Percentiles rank a stretch among this genome's conserved stretches.
phyloP scores from a whole-genome alignment of 2,329 filamentous ascomycete genomes.

The Claviceps sp. region DNA sequence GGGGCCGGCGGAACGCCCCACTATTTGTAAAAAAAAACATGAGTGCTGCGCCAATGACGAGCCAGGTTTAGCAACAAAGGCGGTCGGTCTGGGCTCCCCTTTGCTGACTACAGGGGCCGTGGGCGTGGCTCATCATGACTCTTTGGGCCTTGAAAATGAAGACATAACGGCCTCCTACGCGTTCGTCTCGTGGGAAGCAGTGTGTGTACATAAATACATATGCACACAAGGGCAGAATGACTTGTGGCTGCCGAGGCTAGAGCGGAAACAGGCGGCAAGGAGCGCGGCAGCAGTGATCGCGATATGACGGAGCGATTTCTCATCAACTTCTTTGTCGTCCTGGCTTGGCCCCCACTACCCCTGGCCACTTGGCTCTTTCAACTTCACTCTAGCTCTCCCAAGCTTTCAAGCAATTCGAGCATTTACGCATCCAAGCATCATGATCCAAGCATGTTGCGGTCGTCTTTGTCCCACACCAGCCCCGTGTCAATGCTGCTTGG shows the following conservation, averaged over 20 bases:
- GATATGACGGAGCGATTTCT: conserved; percentile 3
- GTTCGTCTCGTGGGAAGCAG: not conserved
- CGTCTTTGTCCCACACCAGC: conserved; percentile 6
- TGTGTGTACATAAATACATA: too few relatives aligned
- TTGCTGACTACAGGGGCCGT: too few relatives aligned
- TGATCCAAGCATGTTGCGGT: not conserved
- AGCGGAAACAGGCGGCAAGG: not conserved
- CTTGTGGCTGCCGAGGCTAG: not conserved
- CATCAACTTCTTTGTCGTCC: conserved; percentile 1
- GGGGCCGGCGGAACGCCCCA: too few relatives aligned
- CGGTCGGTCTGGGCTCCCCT: not conserved
- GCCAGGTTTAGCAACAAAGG: not conserved
- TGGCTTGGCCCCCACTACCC: conserved; percentile 4
- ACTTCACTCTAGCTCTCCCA: not conserved
- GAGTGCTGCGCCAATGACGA: not conserved
- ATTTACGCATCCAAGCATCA: too few relatives aligned
- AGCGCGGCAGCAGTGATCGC: not conserved
- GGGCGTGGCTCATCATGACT: not conserved
- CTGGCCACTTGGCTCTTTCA: conserved; percentile 1
- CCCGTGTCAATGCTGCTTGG: conserved; percentile 1
- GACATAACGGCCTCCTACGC: not conserved
- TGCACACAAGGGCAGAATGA: too few relatives aligned
- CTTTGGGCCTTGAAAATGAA: not conserved
- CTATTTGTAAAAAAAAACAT: too few relatives aligned
- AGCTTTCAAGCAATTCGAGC: not conserved